Conservation (phyloP, 2,329 filamentous ascomycete genomes). For the Pseudohalonectria lignicola region DNA sequence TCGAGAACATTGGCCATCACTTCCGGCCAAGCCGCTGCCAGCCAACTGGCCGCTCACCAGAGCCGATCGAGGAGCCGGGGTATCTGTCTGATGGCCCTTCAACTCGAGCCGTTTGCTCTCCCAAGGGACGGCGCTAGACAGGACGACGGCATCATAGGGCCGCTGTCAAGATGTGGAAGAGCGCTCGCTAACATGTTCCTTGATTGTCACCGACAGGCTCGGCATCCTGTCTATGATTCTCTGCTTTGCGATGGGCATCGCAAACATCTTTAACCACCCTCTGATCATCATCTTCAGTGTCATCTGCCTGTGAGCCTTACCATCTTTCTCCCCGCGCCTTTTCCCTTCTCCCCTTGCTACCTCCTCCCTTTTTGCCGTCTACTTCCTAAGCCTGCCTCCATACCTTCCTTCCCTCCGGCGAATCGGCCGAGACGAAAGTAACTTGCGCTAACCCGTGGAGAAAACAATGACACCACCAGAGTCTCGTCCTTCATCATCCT, state of each 20-base stretch:
- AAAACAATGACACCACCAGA: conserved; percentile 27
- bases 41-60: no score
- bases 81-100: no score
- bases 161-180: no score
- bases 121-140: no score
- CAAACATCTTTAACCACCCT: conserved; percentile 47
- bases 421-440: no score
- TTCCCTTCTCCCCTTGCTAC: not conserved
- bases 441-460: not conserved
- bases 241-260: conserved; percentile 58
- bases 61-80: no score
- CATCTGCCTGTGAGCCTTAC: conserved; percentile 37
- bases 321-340: not conserved
- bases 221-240: conserved; percentile 61
- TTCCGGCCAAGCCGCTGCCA: no score
- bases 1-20: not conserved
- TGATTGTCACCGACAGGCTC: conserved; percentile 34
- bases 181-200: no score
- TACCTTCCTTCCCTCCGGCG: no score
- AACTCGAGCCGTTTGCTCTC: no score
- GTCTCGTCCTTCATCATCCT: conserved; percentile 62
- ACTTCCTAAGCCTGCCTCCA: no score
- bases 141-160: no score
- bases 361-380: not conserved
- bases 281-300: conserved; percentile 40